These are phyloP conservation scores for Nymphaea colorata DNA, from an alignment of 164 flowering plant genomes.

Conservation along the genomic window DNA sequence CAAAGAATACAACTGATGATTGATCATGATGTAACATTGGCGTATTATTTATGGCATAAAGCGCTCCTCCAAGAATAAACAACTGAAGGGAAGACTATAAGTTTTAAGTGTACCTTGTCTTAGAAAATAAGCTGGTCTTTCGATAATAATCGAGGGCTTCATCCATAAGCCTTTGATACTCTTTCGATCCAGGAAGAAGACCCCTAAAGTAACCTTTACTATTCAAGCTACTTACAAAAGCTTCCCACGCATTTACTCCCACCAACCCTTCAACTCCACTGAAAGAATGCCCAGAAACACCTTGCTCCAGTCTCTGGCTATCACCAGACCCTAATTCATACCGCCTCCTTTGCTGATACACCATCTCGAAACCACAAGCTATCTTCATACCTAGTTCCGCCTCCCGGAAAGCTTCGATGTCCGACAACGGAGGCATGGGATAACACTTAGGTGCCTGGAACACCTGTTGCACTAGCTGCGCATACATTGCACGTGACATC, in stretches of 20 bases:
- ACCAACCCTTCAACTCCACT: slow-evolving; percentile 6
- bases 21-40: too few relatives aligned
- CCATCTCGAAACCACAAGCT: slow-evolving; percentile 94
- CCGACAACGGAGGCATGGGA: slow-evolving; percentile 50
- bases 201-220: slow-evolving; percentile 72
- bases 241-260: slow-evolving; percentile 71
- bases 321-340: slow-evolving; percentile 28
- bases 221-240: slow-evolving; percentile 54
- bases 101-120: slow-evolving; percentile 43
- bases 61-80: too few relatives aligned
- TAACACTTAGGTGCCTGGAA: slow-evolving; percentile 85
- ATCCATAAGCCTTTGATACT: slow-evolving; percentile 65
- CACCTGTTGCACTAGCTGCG: slow-evolving; percentile 73
- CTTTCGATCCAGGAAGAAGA: slow-evolving; percentile 76
- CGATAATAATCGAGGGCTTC: slow-evolving; percentile 63
- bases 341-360: slow-evolving; percentile 55
- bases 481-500: slow-evolving; percentile 93
- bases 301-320: not conserved
- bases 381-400: slow-evolving; percentile 97
- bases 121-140: slow-evolving; percentile 36
- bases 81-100: too few relatives aligned
- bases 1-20: too few relatives aligned
- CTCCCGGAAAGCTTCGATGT: slow-evolving; percentile 33
- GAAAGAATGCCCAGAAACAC: not conserved
- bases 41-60: too few relatives aligned